phyloP scores from a whole-genome alignment of 495 filamentous ascomycete genomes.

The Talaromyces adpressus region DNA sequence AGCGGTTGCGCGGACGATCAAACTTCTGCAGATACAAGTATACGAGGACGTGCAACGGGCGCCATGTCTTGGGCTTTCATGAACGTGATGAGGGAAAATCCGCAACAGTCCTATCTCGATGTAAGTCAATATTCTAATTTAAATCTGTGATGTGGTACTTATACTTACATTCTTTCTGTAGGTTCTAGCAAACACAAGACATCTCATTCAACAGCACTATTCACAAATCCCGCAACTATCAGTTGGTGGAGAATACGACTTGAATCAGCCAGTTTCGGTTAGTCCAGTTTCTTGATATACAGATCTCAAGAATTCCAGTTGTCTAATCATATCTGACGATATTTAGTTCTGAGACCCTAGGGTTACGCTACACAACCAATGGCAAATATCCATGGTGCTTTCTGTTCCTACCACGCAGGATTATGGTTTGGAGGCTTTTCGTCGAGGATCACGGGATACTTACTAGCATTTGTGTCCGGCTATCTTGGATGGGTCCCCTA shows the following conservation, averaged over 20 bases:
- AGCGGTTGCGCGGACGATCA: conserved; percentile 53
- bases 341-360: neutral
- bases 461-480: neutral
- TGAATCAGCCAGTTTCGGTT: conserved; percentile 28
- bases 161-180: conserved; percentile 11
- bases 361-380: neutral
- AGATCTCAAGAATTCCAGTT: neutral
- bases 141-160: neutral
- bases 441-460: neutral
- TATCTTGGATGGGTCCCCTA: neutral
- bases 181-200: conserved; percentile 43
- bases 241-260: conserved; percentile 35
- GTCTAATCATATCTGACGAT: neutral
- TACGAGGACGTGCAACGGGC: conserved; percentile 38
- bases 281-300: neutral
- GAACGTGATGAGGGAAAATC: conserved; percentile 40
- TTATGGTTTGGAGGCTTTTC: neutral
- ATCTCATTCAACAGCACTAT: conserved; percentile 38
- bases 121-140: conserved; percentile 14
- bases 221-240: conserved; percentile 49
- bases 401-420: neutral
- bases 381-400: neutral
- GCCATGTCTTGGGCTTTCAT: conserved; percentile 57
- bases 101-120: conserved; percentile 44
- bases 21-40: conserved; percentile 52